phyloP scores from a whole-genome alignment of 2,329 filamentous ascomycete species.

The Pyrenochaeta sp. region DNA sequence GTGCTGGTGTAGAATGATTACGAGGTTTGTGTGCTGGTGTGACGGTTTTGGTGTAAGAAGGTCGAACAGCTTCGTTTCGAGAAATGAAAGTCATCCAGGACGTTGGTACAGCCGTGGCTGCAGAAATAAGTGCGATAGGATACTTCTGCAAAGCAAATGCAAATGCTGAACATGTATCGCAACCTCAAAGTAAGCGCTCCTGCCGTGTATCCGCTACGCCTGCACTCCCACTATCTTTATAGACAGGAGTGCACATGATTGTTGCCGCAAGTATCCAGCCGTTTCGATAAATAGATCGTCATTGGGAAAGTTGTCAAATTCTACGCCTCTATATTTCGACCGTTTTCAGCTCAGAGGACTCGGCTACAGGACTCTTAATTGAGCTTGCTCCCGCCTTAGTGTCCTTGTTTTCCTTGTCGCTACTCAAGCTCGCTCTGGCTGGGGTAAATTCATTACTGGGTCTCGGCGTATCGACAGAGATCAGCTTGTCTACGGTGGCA shows the following conservation, averaged over 20 bases:
- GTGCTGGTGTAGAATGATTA: slow-evolving; percentile 8
- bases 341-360: slow-evolving; percentile 56
- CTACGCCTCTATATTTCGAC: slow-evolving; percentile 54
- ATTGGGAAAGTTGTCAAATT: slow-evolving; percentile 14
- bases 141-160: slow-evolving; percentile 2
- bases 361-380: slow-evolving; percentile 40
- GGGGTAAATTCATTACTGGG: slow-evolving; percentile 48
- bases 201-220: slow-evolving; percentile 27
- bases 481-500: slow-evolving; percentile 49
- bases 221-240: slow-evolving; percentile 18
- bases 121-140: slow-evolving; percentile 7
- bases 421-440: slow-evolving; percentile 44
- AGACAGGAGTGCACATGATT: slow-evolving; percentile 17
- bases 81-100: slow-evolving; percentile 19
- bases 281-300: slow-evolving; percentile 31
- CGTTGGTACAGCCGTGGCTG: slow-evolving; percentile 18
- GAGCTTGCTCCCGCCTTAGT: slow-evolving; percentile 27
- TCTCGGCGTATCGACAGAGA: slow-evolving; percentile 52
- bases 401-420: slow-evolving; percentile 50
- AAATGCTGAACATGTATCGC: slow-evolving; percentile 25
- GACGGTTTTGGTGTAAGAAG: slow-evolving; percentile 3
- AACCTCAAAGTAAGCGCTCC: slow-evolving; percentile 15
- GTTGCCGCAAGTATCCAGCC: slow-evolving; percentile 40
- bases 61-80: not conserved
- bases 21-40: slow-evolving; percentile 1